Conservation (phyloP, 2,329 filamentous ascomycete species). For the Trichothecium sympodiale region DNA sequence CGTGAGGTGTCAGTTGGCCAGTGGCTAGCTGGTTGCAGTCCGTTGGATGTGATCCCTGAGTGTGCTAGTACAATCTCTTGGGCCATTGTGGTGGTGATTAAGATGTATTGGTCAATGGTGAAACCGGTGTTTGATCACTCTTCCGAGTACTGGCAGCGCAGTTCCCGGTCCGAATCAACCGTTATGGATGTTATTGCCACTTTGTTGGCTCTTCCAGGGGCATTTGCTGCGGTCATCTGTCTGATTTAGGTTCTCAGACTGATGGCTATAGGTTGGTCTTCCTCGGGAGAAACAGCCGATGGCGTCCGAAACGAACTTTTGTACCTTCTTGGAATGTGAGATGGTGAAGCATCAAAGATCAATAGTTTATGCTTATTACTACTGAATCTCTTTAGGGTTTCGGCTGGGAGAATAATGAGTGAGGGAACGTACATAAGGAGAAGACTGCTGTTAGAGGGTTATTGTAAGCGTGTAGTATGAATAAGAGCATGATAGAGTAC, state of each 20-base stretch:
- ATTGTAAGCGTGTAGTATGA: no score
- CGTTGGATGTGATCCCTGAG: no score
- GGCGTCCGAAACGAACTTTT: constrained; percentile 6
- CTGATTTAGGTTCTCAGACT: constrained; percentile 17
- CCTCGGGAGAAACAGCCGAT: neutral
- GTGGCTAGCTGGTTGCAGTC: no score
- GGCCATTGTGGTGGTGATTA: constrained; percentile 7
- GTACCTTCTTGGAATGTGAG: constrained; percentile 8
- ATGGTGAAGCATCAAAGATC: no score
- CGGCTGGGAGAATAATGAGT: no score
- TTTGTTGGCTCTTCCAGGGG: constrained; percentile 15
- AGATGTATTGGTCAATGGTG: constrained; percentile 24
- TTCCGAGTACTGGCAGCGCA: constrained; percentile 22
- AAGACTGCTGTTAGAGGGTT: no score
- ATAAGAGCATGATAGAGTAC: no score
- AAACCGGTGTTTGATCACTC: constrained; percentile 25
- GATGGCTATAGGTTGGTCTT: constrained; percentile 6
- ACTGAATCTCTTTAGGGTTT: no score
- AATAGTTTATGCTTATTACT: no score
- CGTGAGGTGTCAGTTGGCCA: no score
- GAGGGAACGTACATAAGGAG: no score
- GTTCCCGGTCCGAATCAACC: constrained; percentile 11
- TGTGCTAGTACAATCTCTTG: no score
- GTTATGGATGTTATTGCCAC: constrained; percentile 13
- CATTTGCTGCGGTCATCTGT: constrained; percentile 11